These are phyloP conservation scores for Hericium alpestre DNA, from an alignment of 768 basidiomycete genomes.

Conservation along the genomic window DNA sequence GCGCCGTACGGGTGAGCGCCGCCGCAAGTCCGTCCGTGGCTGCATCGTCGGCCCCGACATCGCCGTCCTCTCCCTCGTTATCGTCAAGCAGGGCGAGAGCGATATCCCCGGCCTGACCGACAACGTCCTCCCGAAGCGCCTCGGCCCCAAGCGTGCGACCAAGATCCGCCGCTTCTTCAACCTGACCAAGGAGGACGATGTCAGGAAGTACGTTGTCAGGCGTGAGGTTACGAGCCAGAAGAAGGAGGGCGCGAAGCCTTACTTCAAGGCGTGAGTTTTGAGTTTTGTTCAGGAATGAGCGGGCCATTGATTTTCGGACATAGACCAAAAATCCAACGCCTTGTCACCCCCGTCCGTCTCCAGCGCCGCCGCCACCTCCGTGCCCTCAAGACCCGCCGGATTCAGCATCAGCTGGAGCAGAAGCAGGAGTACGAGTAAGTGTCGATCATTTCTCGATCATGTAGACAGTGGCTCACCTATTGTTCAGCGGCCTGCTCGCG, in stretches of 20 bases:
- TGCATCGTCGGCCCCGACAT: conserved; percentile 98
- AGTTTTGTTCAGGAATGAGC: conserved; percentile 1
- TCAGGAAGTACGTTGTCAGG: conserved; percentile 92
- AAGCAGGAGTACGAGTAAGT: conserved; percentile 85
- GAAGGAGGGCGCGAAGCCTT: conserved; percentile 86
- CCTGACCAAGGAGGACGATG: conserved; percentile 94
- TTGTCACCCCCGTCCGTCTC: conserved; percentile 90
- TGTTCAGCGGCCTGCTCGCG: conserved; percentile 51
- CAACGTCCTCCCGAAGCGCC: conserved; percentile 82
- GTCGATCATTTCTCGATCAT: background rate
- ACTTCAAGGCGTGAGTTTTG: conserved; percentile 83
- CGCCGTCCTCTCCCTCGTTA: conserved; percentile 83
- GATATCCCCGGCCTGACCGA: conserved; percentile 92
- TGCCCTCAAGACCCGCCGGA: conserved; percentile 77
- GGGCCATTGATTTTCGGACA: background rate
- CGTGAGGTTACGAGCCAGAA: conserved; percentile 82
- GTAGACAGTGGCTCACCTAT: conserved; percentile 1
- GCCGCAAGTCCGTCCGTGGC: conserved; percentile 97
- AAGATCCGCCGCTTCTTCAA: conserved; percentile 98
- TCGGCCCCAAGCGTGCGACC: conserved; percentile 94
- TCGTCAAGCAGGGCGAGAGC: conserved; percentile 91
- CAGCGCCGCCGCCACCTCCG: conserved; percentile 92
- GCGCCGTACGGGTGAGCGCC: conserved; percentile 89
- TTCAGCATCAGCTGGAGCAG: conserved; percentile 91
- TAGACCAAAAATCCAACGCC: conserved; percentile 93